Evolutionary conservation across 2,329 filamentous ascomycete genomes (phyloP).

Genomic region (Uncinocarpus reesii): DNA sequence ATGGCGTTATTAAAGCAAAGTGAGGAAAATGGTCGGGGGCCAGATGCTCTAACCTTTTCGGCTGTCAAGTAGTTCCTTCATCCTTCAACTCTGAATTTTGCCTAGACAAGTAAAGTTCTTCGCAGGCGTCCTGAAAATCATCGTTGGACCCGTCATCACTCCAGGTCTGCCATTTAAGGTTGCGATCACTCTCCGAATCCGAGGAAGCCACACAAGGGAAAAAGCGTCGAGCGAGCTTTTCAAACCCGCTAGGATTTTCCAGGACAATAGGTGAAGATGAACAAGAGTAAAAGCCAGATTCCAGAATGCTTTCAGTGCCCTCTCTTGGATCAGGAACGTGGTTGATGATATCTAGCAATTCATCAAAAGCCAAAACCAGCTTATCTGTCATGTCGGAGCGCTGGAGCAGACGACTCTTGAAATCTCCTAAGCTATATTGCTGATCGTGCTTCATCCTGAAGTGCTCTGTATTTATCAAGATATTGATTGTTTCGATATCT

Average conservation of each 20-base stretch:
- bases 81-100: neutral
- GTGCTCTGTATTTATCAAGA: constrained; percentile 22
- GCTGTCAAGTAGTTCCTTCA: neutral
- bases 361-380: constrained; percentile 16
- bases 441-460: constrained; percentile 22
- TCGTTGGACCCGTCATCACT: constrained; percentile 5
- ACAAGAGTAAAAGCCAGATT: constrained; percentile 11
- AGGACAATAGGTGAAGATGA: neutral
- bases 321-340: constrained; percentile 10
- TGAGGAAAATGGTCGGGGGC: no score
- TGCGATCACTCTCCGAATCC: neutral
- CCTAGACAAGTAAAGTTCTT: neutral
- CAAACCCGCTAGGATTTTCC: neutral
- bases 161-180: neutral
- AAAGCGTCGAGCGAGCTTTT: neutral
- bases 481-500: constrained; percentile 24
- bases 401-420: constrained; percentile 14
- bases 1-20: no score
- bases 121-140: constrained; percentile 3
- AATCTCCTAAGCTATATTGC: constrained; percentile 19
- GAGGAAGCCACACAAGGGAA: neutral
- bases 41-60: neutral
- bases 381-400: constrained; percentile 18
- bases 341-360: constrained; percentile 17
- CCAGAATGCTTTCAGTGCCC: constrained; percentile 13